Percentiles rank a stretch among this genome's conserved stretches.
phyloP scores from a whole-genome alignment of 768 basidiomycete species.

The Nidula microcarpa region DNA sequence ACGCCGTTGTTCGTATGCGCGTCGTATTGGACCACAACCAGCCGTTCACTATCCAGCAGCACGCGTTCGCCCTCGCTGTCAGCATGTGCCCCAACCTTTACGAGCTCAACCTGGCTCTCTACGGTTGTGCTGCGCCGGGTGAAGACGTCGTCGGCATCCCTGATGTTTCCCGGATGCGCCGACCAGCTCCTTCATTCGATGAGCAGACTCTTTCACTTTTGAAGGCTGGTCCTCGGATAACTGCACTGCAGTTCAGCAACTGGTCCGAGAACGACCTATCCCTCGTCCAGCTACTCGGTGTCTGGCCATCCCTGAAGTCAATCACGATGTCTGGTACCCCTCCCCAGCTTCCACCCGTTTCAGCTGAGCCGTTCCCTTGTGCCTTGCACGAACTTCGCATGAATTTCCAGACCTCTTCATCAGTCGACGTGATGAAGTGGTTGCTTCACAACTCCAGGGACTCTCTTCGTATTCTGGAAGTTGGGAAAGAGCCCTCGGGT shows the following conservation, averaged over 20 bases:
- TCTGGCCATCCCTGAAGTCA: conserved; percentile 56
- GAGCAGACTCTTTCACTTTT: conserved; percentile 48
- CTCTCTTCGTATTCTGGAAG: conserved; percentile 49
- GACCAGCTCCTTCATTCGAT: conserved; percentile 53
- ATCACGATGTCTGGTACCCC: conserved; percentile 59
- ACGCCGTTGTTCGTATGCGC: conserved; percentile 50
- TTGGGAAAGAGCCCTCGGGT: conserved; percentile 57
- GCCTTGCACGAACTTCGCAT: conserved; percentile 52
- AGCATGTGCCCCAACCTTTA: conserved; percentile 56
- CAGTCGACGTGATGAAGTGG: conserved; percentile 65
- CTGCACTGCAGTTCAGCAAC: conserved; percentile 60
- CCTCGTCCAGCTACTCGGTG: conserved; percentile 57
- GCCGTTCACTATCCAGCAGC: conserved; percentile 50
- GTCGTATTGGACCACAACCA: conserved; percentile 68
- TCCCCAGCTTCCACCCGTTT: conserved; percentile 43
- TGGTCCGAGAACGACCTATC: conserved; percentile 63
- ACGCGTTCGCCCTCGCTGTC: conserved; percentile 57
- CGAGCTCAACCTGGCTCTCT: conserved; percentile 54
- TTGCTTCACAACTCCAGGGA: conserved; percentile 56
- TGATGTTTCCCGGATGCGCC: conserved; percentile 41
- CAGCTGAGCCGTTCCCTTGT: conserved; percentile 40
- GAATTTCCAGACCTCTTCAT: conserved; percentile 64
- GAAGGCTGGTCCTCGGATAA: conserved; percentile 49
- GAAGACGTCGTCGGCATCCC: conserved; percentile 47
- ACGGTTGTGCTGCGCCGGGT: conserved; percentile 51